Base-by-base conservation (phyloP, 2,329 filamentous ascomycete species). In the Pseudogymnoascus sp. region DNA sequence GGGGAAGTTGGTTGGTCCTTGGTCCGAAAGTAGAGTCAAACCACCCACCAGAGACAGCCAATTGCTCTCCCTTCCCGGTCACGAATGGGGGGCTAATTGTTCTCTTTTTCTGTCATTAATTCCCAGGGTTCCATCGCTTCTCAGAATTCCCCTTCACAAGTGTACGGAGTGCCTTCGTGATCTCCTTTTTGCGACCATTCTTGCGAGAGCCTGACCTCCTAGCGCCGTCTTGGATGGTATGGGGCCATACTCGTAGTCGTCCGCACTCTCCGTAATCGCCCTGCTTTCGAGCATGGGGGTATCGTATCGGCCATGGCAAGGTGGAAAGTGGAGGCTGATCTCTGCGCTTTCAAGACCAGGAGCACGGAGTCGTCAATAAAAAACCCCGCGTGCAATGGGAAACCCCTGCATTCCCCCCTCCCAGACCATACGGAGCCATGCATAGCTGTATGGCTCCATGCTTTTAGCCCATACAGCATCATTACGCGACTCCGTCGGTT, bases 291-390 rank as follows among this genome's bases (percentile, higher is more conserved):
- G 5, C 47, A 53, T 53, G 47, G 47, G 47, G 47, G 47, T 33
- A 53, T 53, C 47, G 47, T 53, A 53, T 53, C 47, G 47, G 47
- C 14, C 47, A 18, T 53, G 47, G 47, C 28, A 53, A 33, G 28
- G 47, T 33, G 47, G 47, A 53, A 53, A 53, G 47, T 53, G 47
- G 47, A 53, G 47, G 47, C 47, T 53, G 47, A 53, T 33, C 47
- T 53, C 47, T 53, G 47, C 47, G 47, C 47, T 53, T 53, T 53
- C 47, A 53, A 53, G 47, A 53, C 47, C 47, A 53, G 25, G 43
- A 53, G 47, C 47, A 53, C 14, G 47, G 47, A 33, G 47, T 53
- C 47, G 47, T 53, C 47, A 53, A 53, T 50, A 18, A 33, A 33
- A 53, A 53, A 33, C 47, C 47, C 47, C 47, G 47, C 47, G 47